A percentile compares a stretch with the other conserved stretches of the same genome.
These are phyloP conservation scores for Diplodia corticola DNA, from an alignment of 2,329 filamentous ascomycete species.

Conservation along the genomic window DNA sequence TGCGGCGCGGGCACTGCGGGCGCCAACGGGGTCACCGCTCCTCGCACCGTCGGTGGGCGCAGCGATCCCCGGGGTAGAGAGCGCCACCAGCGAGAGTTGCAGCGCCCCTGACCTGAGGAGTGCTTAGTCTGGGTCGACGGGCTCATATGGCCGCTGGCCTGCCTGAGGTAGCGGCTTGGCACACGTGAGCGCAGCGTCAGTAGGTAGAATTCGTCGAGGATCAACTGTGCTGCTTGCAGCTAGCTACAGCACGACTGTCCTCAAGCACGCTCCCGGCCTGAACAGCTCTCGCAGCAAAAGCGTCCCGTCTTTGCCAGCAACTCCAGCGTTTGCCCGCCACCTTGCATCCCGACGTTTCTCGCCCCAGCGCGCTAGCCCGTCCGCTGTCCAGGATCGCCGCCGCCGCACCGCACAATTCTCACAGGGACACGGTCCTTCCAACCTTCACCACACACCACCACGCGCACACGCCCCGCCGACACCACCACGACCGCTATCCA, in stretches of 20 bases:
- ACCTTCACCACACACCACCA: conserved; percentile 16
- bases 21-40: background rate
- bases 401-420: conserved; percentile 21
- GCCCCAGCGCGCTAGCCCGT: conserved; percentile 12
- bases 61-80: background rate
- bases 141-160: background rate
- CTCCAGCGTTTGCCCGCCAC: conserved; percentile 7
- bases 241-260: conserved; percentile 1
- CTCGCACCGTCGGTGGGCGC: background rate
- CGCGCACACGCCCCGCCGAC: conserved; percentile 5
- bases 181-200: conserved; percentile 18
- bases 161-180: conserved; percentile 8
- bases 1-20: background rate
- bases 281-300: background rate
- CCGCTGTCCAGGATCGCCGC: conserved; percentile 19
- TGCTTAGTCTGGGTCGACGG: background rate
- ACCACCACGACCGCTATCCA: background rate
- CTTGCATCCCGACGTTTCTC: background rate
- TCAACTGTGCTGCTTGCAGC: conserved; percentile 21
- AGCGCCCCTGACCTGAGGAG: background rate
- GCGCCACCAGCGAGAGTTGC: background rate
- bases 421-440: conserved; percentile 18
- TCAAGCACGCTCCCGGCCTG: conserved; percentile 2
- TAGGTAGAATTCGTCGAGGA: conserved; percentile 22
- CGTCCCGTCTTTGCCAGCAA: background rate